Base-by-base conservation (phyloP, 495 filamentous ascomycete species). In the Penicillium salamii region DNA sequence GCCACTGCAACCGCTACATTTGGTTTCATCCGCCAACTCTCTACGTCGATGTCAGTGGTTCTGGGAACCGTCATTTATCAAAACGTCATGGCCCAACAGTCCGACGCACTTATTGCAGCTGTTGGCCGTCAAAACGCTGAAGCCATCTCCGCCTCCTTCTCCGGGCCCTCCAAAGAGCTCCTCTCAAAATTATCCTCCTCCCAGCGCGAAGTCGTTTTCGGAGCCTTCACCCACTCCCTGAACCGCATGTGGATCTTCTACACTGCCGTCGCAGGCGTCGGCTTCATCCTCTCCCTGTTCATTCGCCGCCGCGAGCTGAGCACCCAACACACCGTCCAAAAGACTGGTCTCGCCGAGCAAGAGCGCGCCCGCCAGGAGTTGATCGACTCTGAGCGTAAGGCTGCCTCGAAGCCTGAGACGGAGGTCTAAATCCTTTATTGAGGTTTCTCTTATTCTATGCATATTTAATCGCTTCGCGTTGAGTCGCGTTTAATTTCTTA, bases 161-260 rank as follows among this genome's bases (percentile, higher is more conserved):
- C 84, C 3, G 85, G 81, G 8, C 75, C 80, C 13, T 82, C 76
- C 40, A 82, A 83, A 5, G n/a, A n/a, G n/a, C n/a, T n/a, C 70
- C 71, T 3, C 60, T 86, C 1, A 77, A 89, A 14, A 58, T 64
- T 11, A 45, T 63, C 0, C 70, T 89, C 74, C 0, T 59, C 59
- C 5, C 69, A 81, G 40, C 69, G 74, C 26, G 50, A 53, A 0
- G 68, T 82, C 20, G 81, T 82, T 0, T 68, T 77, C 4, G 50
- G 53, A 0, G 81, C 80, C 0, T 88, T 82, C 46, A 80, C 73
- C 36, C 71, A 78, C 31, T 72, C 76, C 20, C 55, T 90, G 46
- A 74, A 67, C 40, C 80, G 76, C 29, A 87, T 89, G 80, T 91
- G 82, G 76, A 87, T 88, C 49, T 72, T 71, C 54, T 89, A 84